Base-by-base conservation (phyloP, 192 early-diverging fungal genomes). In the Lobosporangium transversale region DNA sequence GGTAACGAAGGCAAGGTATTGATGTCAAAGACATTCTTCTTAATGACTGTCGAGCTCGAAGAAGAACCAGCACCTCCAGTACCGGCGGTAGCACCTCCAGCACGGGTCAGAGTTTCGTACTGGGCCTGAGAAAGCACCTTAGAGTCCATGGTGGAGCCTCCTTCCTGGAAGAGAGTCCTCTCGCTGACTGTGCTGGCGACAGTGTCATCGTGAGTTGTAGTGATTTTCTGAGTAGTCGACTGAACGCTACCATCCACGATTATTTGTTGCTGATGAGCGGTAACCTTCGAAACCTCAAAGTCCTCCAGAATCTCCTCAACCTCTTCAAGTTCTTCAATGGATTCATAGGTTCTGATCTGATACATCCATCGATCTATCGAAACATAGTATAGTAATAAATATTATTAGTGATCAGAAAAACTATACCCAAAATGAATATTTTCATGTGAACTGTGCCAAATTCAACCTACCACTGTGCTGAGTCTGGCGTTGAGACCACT, bases 231-330 rank as follows among this genome's bases (percentile, higher is more conserved):
- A 29, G 50, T 18, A 24, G 69, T 63, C 15, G 52, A 58, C 29
- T 37, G 33, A 5, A 53, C 48, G 2, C 3, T 7, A n/a, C 47
- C 60, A 21, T 52, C 42, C 10, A 52, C 62, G 53, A 74, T 29
- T 2, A 60, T 29, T 50, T 74, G 27, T 14, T 45, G 37, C 40
- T 74, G 62, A 36, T 50, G 62, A 11, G 70, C 70, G 21, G 65
- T 21, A 43, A 74, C 24, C 27, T 58, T 53, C 0, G 35, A 21
- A 20, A 42, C 62, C 42, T 74, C 70, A 49, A 44, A 54, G 47
- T 74, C 70, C 48, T 74, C 70, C 1, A 74, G 62, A 29, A 54
- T 37, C 56, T 74, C 70, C 50, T 74, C 70, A 44, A 74, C 18
- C 23, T 65, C 57, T 43, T 74, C 70, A 45, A 20, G 21, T 29